phyloP scores from a whole-genome alignment of 768 basidiomycete genomes.

The Phlebiopsis flavidoalba region DNA sequence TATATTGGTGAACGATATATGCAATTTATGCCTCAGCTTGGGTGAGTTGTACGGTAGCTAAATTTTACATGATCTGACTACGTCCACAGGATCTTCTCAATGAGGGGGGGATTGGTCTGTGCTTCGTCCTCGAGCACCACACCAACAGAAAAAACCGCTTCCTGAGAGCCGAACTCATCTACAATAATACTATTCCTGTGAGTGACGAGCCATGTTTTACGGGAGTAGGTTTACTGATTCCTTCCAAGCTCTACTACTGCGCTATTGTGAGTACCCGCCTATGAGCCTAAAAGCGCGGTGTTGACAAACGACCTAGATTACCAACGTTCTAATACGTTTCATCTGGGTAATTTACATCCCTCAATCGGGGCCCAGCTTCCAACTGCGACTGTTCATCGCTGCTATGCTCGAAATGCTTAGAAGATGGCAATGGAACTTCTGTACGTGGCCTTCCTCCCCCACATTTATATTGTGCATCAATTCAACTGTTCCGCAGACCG shows the following conservation, averaged over 20 bases:
- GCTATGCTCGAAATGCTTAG: slow-evolving; percentile 74
- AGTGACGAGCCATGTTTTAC: slow-evolving; percentile 13
- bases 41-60: slow-evolving; percentile 40
- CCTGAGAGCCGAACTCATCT: slow-evolving; percentile 73
- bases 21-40: slow-evolving; percentile 72
- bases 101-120: slow-evolving; percentile 98
- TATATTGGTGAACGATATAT: slow-evolving; percentile 54
- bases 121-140: slow-evolving; percentile 47
- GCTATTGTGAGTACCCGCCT: slow-evolving; percentile 52
- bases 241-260: slow-evolving; percentile 63
- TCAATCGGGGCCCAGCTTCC: slow-evolving; percentile 36
- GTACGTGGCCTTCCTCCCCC: slow-evolving; percentile 36
- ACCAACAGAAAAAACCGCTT: too few relatives aligned
- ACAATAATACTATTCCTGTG: slow-evolving; percentile 57
- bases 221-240: not conserved
- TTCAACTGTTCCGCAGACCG: slow-evolving; percentile 43
- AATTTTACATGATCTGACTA: not conserved
- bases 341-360: slow-evolving; percentile 81
- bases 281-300: not conserved
- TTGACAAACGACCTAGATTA: slow-evolving; percentile 37
- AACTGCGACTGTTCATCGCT: slow-evolving; percentile 59
- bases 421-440: slow-evolving; percentile 90
- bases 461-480: not conserved
- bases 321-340: slow-evolving; percentile 75
- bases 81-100: slow-evolving; percentile 64